Evolutionary conservation across 495 filamentous ascomycete genomes (phyloP).

Genomic region (Schizothecium vesticola): DNA sequence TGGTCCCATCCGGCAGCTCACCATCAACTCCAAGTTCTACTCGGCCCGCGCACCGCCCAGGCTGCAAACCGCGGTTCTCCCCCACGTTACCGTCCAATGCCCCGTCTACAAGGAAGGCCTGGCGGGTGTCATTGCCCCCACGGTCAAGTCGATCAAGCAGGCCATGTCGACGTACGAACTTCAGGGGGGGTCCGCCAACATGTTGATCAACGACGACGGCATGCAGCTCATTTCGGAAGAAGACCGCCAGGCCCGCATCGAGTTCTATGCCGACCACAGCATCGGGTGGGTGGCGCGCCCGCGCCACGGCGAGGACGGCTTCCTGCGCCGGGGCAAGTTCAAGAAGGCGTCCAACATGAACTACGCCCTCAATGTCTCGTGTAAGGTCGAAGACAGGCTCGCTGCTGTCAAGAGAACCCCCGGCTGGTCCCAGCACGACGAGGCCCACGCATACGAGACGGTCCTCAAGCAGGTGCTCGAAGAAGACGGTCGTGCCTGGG

Average conservation of each 20-base stretch:
- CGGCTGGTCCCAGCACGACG: conserved; percentile 64
- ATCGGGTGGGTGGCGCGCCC: conserved; percentile 79
- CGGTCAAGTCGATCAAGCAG: conserved; percentile 63
- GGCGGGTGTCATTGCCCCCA: conserved; percentile 58
- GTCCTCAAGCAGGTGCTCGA: conserved; percentile 64
- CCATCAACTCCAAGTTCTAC: conserved; percentile 71
- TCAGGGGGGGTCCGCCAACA: conserved; percentile 73
- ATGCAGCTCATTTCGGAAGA: conserved; percentile 64
- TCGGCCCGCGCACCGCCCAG: conserved; percentile 60
- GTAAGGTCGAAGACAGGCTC: conserved; percentile 68
- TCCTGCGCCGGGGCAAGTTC: conserved; percentile 58
- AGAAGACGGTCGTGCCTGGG: conserved; percentile 67
- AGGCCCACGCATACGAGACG: conserved; percentile 63
- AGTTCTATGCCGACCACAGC: conserved; percentile 64
- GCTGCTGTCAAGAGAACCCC: conserved; percentile 47
- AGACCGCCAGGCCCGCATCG: conserved; percentile 59
- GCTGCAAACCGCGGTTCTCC: conserved; percentile 46
- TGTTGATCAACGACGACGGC: conserved; percentile 79
- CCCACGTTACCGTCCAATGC: conserved; percentile 66
- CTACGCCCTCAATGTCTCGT: conserved; percentile 68
- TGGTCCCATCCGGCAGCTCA: conserved; percentile 66
- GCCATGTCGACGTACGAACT: conserved; percentile 75
- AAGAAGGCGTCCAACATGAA: conserved; percentile 87
- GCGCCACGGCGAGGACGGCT: conserved; percentile 56
- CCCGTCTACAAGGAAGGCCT: conserved; percentile 73